Evolutionary conservation across 1,284 basidiomycete species (phyloP).

Genomic region (Ceratobasidium sp.): DNA sequence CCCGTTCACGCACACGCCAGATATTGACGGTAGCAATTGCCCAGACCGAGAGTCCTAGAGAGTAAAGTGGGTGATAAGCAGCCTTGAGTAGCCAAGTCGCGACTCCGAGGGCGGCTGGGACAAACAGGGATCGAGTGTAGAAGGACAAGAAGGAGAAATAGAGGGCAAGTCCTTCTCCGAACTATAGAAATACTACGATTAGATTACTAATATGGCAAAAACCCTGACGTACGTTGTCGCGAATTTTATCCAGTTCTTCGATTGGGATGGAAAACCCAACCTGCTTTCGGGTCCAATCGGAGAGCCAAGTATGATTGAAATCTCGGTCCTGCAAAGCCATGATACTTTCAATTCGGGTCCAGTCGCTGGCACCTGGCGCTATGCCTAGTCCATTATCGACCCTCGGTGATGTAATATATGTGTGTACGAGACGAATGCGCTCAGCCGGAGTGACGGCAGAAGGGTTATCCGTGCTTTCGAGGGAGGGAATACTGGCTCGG

Average conservation of each 20-base stretch:
- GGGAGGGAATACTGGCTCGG: slow-evolving; percentile 57
- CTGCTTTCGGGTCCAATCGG: slow-evolving; percentile 66
- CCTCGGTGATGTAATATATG: slow-evolving; percentile 72
- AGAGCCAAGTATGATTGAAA: slow-evolving; percentile 78
- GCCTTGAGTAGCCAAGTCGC: slow-evolving; percentile 67
- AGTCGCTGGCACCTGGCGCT: slow-evolving; percentile 69
- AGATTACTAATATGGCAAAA: not conserved
- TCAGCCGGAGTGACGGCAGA: slow-evolving; percentile 69
- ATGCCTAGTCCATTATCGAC: slow-evolving; percentile 82
- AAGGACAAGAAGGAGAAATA: slow-evolving; percentile 89
- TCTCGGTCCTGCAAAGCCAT: slow-evolving; percentile 82
- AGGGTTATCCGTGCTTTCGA: slow-evolving; percentile 53
- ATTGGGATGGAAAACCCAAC: slow-evolving; percentile 58
- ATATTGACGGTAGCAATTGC: slow-evolving; percentile 84
- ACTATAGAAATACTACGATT: slow-evolving; percentile 56
- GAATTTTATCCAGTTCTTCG: slow-evolving; percentile 63
- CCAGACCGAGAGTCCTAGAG: slow-evolving; percentile 77
- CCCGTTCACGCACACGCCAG: slow-evolving; percentile 85
- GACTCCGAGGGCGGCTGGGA: slow-evolving; percentile 69
- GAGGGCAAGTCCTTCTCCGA: slow-evolving; percentile 86
- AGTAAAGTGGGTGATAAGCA: slow-evolving; percentile 81
- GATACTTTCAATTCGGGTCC: slow-evolving; percentile 80
- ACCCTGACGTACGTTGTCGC: slow-evolving; percentile 59
- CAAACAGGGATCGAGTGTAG: slow-evolving; percentile 78
- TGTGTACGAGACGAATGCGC: slow-evolving; percentile 78